Evolutionary conservation across 129 eudicot genomes (phyloP).

Genomic region (Deinandra increscens): DNA sequence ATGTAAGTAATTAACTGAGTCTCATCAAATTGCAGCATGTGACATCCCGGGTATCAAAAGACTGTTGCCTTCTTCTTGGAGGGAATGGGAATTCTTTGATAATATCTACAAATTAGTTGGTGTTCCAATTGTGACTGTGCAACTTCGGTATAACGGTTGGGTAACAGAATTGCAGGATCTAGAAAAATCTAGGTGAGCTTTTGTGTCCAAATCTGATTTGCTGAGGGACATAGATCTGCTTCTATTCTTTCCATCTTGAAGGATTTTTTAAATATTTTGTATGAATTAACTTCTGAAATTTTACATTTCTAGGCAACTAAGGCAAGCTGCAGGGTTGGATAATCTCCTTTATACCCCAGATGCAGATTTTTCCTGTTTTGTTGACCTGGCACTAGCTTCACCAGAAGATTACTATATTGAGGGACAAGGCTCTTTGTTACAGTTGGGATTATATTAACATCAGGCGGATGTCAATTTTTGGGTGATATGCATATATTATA

Average conservation of each 20-base stretch:
- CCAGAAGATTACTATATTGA: constrained; percentile 89
- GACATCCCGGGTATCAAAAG: constrained; percentile 98
- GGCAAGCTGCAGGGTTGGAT: constrained; percentile 83
- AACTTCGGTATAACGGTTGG: constrained; percentile 97
- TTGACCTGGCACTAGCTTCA: constrained; percentile 89
- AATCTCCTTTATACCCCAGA: constrained; percentile 95
- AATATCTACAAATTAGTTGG: constrained; percentile 90
- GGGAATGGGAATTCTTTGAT: constrained; percentile 81
- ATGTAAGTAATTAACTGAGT: constrained; percentile 12
- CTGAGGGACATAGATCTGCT: not conserved
- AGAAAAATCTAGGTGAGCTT: constrained; percentile 69
- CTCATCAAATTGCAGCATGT: constrained; percentile 58
- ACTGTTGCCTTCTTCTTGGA: constrained; percentile 76
- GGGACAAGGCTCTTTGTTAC: constrained; percentile 96
- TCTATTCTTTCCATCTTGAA: not conserved
- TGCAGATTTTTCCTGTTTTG: constrained; percentile 98
- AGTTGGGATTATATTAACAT: no score
- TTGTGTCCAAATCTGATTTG: not conserved
- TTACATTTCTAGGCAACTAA: constrained; percentile 57
- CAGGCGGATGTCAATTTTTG: no score
- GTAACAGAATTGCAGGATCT: constrained; percentile 95
- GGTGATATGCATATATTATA: no score
- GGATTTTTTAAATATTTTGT: not conserved
- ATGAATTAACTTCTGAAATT: constrained; percentile 15
- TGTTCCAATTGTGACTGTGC: constrained; percentile 97